Percentiles rank a stretch among this genome's conserved stretches.
phyloP scores from a whole-genome alignment of 352 stramenopile genomes.

The Blastocystis sp. region DNA sequence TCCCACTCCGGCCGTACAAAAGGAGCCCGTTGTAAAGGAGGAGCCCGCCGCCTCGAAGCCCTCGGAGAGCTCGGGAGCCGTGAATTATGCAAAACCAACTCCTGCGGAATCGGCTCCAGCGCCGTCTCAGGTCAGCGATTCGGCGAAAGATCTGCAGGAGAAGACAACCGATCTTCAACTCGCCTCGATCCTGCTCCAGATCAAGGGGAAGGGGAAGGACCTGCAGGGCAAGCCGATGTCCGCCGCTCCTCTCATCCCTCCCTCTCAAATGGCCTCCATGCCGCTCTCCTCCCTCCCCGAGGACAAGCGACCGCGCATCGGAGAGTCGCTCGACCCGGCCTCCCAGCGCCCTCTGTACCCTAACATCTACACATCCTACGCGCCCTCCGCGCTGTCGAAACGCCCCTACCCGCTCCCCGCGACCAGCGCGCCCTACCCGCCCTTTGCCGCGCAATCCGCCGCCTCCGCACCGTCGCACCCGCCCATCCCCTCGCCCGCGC shows the following conservation, averaged over 20 bases:
- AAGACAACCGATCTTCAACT: constrained; percentile 17
- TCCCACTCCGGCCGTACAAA: background rate
- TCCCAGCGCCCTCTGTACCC: background rate
- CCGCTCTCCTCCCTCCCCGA: background rate
- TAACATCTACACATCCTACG: background rate
- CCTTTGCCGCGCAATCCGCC: background rate
- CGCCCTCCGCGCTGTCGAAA: background rate
- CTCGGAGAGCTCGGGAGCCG: background rate
- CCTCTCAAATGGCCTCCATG: no score
- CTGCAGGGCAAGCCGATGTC: background rate
- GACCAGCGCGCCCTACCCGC: background rate
- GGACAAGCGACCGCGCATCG: constrained; percentile 39
- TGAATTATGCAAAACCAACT: background rate
- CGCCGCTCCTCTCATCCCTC: background rate
- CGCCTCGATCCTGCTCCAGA: constrained; percentile 57
- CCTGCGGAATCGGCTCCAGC: background rate
- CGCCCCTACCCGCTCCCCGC: background rate
- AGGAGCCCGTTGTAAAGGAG: background rate
- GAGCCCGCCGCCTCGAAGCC: background rate
- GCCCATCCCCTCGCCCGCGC: constrained; percentile 25
- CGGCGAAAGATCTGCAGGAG: background rate
- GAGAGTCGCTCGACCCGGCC: background rate
- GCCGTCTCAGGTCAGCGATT: background rate
- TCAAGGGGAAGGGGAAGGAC: constrained; percentile 32
- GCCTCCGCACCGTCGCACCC: background rate